phyloP scores from a whole-genome alignment of 2,329 filamentous ascomycete genomes.

The Anthostomella pinea region DNA sequence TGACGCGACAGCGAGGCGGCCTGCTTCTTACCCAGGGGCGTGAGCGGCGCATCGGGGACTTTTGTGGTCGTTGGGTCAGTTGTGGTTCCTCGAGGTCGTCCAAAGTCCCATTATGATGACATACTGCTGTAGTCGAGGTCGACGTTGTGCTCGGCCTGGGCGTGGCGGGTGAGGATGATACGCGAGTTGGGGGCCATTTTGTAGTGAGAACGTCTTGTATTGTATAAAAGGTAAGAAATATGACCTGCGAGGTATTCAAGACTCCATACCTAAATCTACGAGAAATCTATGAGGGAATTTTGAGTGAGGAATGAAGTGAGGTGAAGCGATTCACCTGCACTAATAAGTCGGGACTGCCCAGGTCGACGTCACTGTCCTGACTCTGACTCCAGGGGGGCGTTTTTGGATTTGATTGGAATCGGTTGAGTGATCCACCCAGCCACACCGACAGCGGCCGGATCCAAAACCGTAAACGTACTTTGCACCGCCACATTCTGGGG shows the following conservation, averaged over 20 bases:
- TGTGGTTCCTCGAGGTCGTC: not conserved
- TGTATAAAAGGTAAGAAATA: not conserved
- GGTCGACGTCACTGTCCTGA: too few species aligned
- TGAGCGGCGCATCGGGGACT: slow-evolving; percentile 27
- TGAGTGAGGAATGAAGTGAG: not conserved
- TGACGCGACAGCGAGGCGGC: slow-evolving; percentile 19
- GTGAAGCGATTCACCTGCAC: too few species aligned
- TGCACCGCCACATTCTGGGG: too few species aligned
- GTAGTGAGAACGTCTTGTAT: too few species aligned
- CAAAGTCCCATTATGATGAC: not conserved
- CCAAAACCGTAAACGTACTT: not conserved
- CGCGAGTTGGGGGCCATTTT: slow-evolving; percentile 27
- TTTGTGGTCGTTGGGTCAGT: not conserved
- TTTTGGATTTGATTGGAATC: not conserved
- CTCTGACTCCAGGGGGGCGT: too few species aligned
- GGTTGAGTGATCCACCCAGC: not conserved
- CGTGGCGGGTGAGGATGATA: slow-evolving; percentile 26
- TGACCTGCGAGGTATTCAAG: not conserved
- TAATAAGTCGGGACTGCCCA: too few species aligned
- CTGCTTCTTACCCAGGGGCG: slow-evolving; percentile 24
- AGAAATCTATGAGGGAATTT: not conserved
- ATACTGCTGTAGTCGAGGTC: slow-evolving; percentile 25
- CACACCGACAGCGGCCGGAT: slow-evolving; percentile 1
- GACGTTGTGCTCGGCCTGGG: slow-evolving; percentile 29
- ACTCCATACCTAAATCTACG: too few species aligned